Evolutionary conservation across 495 filamentous ascomycete species (phyloP).

Genomic region (Penicillium tannophilum): DNA sequence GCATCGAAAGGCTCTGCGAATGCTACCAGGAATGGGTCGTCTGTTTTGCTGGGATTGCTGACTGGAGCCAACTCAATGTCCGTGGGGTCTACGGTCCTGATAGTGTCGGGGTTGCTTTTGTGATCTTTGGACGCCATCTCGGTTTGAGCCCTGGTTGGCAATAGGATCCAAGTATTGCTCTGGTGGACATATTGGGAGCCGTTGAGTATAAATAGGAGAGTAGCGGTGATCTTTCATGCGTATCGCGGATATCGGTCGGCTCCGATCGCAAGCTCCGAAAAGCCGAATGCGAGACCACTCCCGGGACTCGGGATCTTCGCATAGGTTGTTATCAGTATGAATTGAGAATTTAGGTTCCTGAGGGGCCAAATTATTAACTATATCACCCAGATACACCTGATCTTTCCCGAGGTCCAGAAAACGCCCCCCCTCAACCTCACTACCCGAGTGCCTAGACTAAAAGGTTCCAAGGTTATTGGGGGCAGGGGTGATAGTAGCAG

Average conservation of each 20-base stretch:
- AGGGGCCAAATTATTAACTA: too few relatives aligned
- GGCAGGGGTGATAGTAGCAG: too few relatives aligned
- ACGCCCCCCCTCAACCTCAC: too few relatives aligned
- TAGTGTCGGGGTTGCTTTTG: not conserved
- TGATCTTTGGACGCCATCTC: not conserved
- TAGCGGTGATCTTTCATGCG: not conserved
- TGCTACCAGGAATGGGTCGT: slow-evolving; percentile 30
- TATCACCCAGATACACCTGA: too few relatives aligned
- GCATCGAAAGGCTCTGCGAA: slow-evolving; percentile 42
- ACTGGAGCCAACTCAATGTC: slow-evolving; percentile 14
- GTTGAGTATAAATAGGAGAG: not conserved
- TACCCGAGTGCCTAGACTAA: too few relatives aligned
- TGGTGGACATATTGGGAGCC: not conserved
- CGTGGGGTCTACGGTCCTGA: slow-evolving; percentile 1
- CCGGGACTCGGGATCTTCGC: too few relatives aligned
- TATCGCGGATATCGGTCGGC: not conserved
- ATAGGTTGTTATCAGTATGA: too few relatives aligned
- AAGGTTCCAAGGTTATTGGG: too few relatives aligned
- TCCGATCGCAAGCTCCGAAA: not conserved
- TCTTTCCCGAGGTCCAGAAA: too few relatives aligned
- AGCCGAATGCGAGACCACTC: not conserved
- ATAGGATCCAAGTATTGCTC: not conserved
- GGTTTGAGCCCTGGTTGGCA: not conserved
- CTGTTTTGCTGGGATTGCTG: slow-evolving; percentile 11
- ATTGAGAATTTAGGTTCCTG: too few relatives aligned